phyloP scores from a whole-genome alignment of 345 rosid genomes.

The Euphorbia lathyris region DNA sequence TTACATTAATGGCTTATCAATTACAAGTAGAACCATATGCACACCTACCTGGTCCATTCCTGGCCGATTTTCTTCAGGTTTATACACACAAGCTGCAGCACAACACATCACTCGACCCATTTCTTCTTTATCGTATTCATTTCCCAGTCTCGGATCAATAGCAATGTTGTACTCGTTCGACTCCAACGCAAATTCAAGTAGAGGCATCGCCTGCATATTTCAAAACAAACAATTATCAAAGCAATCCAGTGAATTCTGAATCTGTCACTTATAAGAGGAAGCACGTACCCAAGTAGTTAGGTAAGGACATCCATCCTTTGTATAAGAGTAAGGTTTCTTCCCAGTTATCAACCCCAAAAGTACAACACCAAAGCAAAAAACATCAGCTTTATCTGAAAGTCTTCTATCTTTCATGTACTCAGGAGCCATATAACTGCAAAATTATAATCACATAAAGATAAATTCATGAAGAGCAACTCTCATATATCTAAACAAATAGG shows the following conservation, averaged over 20 bases:
- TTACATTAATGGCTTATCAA: too few species aligned
- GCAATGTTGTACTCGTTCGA: slow-evolving; percentile 36
- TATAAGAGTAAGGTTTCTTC: not conserved
- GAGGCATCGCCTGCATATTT: slow-evolving; percentile 17
- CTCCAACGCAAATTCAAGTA: slow-evolving; percentile 33
- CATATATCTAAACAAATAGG: not conserved
- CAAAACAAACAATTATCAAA: slow-evolving; percentile 8
- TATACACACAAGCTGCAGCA: slow-evolving; percentile 22
- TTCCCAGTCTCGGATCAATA: slow-evolving; percentile 16
- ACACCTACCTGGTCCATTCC: slow-evolving; percentile 21
- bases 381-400: not conserved
- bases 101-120: slow-evolving; percentile 12
- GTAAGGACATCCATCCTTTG: not conserved
- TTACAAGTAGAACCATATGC: not conserved
- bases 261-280: too few species aligned
- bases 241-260: too few species aligned
- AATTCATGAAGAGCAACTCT: too few species aligned
- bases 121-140: slow-evolving; percentile 6
- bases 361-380: slow-evolving; percentile 1
- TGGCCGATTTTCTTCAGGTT: slow-evolving; percentile 18
- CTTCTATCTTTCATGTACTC: not conserved
- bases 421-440: slow-evolving; percentile 7
- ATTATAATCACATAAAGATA: not conserved
- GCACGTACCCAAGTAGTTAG: not conserved
- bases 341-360: slow-evolving; percentile 8